Evolutionary conservation across 805 yeast genomes (phyloP), one percentile per base, ranked within the genome.

Genomic region (Candida koratica): DNA sequence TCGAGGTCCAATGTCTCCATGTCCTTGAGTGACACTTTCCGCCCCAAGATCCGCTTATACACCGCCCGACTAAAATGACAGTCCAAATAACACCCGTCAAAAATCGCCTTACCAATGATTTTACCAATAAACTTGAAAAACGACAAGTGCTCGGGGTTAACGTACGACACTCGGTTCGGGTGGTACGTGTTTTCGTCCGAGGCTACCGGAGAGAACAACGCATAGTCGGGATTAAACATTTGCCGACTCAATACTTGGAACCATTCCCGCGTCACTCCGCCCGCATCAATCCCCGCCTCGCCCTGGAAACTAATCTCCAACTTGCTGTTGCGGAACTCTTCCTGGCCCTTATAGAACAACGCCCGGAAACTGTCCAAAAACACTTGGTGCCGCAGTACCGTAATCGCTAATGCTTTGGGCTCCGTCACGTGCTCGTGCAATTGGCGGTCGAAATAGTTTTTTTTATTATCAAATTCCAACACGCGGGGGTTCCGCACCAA

Each of bases 251-350:
- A 61, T 4, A 89, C 95, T 55, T 89, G 97, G 52, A 82, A 89
- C 98, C 98, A 93, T 57, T 93, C 99, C 52, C 99, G 71, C 0
- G 97, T 85, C 11, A 93, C 81, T 26, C 99, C 99, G 47, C 99
- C 99, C 3, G 96, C 98, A 68, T 93, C 99, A 32, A 93, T 85
- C 47, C 97, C 99, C 37, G 83, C 83, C 58, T 93, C 99, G 1
- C 95, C 96, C 44, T 79, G 79, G 64, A 93, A 93, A n/a, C 73
- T 73, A 27, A 93, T 77, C 34, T 83, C 89, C 47, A 93, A 63
- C 46, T 80, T 81, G 2, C 89, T 73, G 32, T 77, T 70, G 47
- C 79, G 76, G 52, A 88, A 77, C 38, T 83, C 90, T 7, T 79
- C 84, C 20, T 77, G 76, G 0, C 84, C 64, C 49, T 87, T 85